These are phyloP conservation scores for Phytophthora uliginosa DNA, from an alignment of 352 stramenopile genomes.

Conservation along the genomic window DNA sequence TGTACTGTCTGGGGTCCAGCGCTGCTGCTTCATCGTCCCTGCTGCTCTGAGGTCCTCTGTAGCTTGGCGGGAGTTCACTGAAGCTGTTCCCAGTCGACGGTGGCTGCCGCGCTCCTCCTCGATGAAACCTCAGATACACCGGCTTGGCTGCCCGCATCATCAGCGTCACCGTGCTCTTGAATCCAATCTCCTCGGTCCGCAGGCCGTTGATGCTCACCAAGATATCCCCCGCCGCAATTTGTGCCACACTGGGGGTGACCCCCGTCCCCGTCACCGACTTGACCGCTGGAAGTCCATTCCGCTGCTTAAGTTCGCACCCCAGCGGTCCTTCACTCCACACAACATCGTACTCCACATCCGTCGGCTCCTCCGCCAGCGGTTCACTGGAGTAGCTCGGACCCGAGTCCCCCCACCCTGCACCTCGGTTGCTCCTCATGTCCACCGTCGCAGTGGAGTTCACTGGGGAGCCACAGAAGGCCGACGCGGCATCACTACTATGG, in stretches of 20 bases:
- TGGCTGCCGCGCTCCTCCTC: constrained; percentile 40
- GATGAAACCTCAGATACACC: constrained; percentile 77
- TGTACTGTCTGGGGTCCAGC: constrained; percentile 68
- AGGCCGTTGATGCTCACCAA: constrained; percentile 82
- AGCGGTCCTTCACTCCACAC: constrained; percentile 80
- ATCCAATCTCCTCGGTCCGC: constrained; percentile 79
- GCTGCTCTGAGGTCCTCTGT: constrained; percentile 11
- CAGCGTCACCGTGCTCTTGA: constrained; percentile 79
- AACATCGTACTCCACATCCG: constrained; percentile 76
- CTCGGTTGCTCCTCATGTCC: constrained; percentile 36
- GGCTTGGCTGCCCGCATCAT: constrained; percentile 84
- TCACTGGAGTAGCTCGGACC: constrained; percentile 28
- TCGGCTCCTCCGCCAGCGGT: constrained; percentile 29
- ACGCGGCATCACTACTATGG: constrained; percentile 42
- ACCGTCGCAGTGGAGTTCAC: constrained; percentile 41
- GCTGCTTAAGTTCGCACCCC: constrained; percentile 80
- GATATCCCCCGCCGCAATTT: constrained; percentile 75
- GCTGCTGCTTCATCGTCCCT: constrained; percentile 8
- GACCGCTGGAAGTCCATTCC: constrained; percentile 70
- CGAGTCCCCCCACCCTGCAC: constrained; percentile 26
- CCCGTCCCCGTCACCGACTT: constrained; percentile 73
- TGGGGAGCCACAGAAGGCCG: constrained; percentile 41
- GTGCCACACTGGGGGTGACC: constrained; percentile 69
- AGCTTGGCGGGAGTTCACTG: constrained; percentile 25
- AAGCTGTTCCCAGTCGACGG: constrained; percentile 31